Conservation (phyloP, 345 rosid genomes). For the Theobroma cacao region DNA sequence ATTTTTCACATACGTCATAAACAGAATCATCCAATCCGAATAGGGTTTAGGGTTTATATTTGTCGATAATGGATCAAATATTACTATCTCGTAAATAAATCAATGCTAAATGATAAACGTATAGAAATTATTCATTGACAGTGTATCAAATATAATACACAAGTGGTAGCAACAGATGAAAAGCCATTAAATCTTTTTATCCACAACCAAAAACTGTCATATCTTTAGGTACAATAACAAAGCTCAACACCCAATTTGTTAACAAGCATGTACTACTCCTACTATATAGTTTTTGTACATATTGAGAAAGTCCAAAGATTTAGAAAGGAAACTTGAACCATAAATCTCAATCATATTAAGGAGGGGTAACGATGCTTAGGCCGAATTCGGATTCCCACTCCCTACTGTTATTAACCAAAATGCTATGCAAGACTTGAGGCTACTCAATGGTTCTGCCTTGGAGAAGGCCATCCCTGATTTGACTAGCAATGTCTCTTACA, state of each 20-base stretch:
- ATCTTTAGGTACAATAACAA: not conserved
- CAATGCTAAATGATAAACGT: too few species aligned
- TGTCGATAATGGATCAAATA: too few species aligned
- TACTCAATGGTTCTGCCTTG: slow-evolving; percentile 36
- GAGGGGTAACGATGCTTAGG: not conserved
- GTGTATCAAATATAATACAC: too few species aligned
- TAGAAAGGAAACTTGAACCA: not conserved
- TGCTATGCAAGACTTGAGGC: not conserved
- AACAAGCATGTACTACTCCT: not conserved
- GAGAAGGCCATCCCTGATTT: slow-evolving; percentile 76
- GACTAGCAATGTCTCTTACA: slow-evolving; percentile 56
- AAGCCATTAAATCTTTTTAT: not conserved
- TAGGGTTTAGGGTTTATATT: too few species aligned
- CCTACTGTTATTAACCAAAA: not conserved
- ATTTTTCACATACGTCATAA: too few species aligned
- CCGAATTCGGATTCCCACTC: not conserved
- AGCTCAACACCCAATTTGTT: not conserved
- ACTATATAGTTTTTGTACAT: not conserved
- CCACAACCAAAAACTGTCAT: not conserved
- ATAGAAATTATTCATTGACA: too few species aligned
- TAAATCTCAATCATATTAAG: not conserved
- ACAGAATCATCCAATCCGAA: too few species aligned
- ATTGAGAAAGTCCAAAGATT: not conserved
- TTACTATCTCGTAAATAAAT: too few species aligned
- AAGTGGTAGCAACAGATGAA: too few species aligned